These are phyloP conservation scores for Trametes meyenii DNA, from an alignment of 768 basidiomycete species.

Conservation along the genomic window DNA sequence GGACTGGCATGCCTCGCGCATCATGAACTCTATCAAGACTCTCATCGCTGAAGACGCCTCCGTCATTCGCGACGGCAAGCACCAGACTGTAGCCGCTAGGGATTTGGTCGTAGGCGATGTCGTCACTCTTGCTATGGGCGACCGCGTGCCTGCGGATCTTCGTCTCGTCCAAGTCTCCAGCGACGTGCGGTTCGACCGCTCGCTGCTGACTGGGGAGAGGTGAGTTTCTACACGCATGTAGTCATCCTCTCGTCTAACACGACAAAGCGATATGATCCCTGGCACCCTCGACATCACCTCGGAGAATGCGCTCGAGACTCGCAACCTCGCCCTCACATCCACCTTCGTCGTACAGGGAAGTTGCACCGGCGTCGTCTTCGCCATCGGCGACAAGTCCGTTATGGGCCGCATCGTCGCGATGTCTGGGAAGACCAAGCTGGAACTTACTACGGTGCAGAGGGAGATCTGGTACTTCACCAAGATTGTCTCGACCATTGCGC, in stretches of 20 bases:
- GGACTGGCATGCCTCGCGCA: slow-evolving; percentile 57
- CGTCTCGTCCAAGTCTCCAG: slow-evolving; percentile 62
- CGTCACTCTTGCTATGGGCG: slow-evolving; percentile 62
- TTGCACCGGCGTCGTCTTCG: slow-evolving; percentile 51
- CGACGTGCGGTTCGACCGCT: slow-evolving; percentile 64
- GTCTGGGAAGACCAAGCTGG: slow-evolving; percentile 49
- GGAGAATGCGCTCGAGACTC: slow-evolving; percentile 42
- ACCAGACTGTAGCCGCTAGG: slow-evolving; percentile 50
- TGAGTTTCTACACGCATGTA: slow-evolving; percentile 34
- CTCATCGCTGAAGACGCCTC: slow-evolving; percentile 68
- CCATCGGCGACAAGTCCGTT: slow-evolving; percentile 52
- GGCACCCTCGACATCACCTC: slow-evolving; percentile 45
- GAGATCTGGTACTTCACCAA: slow-evolving; percentile 58
- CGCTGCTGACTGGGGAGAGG: slow-evolving; percentile 68
- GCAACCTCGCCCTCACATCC: slow-evolving; percentile 62
- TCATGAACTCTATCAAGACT: slow-evolving; percentile 66
- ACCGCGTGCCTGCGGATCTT: slow-evolving; percentile 72
- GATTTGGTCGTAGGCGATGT: slow-evolving; percentile 71
- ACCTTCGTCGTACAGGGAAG: slow-evolving; percentile 54
- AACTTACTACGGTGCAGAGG: slow-evolving; percentile 48
- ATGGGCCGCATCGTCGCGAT: slow-evolving; percentile 54
- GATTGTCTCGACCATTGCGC: slow-evolving; percentile 47
- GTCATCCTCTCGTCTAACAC: slow-evolving; percentile 35
- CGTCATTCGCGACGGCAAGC: slow-evolving; percentile 55
- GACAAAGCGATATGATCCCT: slow-evolving; percentile 44